Conservation (phyloP, 148 eudicot species). For the Vaccinium macrocarpon region DNA sequence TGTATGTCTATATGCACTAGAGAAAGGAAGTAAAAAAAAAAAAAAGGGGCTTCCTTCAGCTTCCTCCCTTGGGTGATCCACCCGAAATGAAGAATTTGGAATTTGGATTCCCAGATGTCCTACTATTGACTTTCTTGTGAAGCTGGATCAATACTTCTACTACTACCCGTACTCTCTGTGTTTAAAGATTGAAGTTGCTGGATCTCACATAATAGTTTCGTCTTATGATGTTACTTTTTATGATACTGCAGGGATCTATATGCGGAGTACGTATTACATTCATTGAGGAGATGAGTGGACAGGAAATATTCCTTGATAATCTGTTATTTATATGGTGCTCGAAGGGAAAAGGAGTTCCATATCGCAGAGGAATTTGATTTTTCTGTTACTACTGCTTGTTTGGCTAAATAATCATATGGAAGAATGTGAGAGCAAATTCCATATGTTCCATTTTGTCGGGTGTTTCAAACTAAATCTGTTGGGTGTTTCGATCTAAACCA, state of each 20-base stretch:
- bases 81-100: neutral
- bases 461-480: neutral
- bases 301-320: neutral
- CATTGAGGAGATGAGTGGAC: constrained; percentile 46
- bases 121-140: neutral
- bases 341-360: neutral
- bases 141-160: neutral
- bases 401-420: neutral
- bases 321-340: neutral
- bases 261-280: constrained; percentile 58
- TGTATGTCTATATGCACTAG: neutral
- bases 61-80: neutral
- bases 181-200: neutral
- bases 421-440: neutral
- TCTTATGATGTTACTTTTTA: neutral
- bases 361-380: neutral
- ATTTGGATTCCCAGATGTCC: neutral
- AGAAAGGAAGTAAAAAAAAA: neutral
- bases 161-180: neutral
- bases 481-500: neutral
- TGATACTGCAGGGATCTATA: constrained; percentile 53
- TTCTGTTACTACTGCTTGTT: neutral
- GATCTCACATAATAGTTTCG: neutral
- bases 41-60: neutral
- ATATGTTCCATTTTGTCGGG: neutral